Evolutionary conservation across 2,329 filamentous ascomycete genomes (phyloP).

Genomic region (Phaeosphaeriaceae sp.): DNA sequence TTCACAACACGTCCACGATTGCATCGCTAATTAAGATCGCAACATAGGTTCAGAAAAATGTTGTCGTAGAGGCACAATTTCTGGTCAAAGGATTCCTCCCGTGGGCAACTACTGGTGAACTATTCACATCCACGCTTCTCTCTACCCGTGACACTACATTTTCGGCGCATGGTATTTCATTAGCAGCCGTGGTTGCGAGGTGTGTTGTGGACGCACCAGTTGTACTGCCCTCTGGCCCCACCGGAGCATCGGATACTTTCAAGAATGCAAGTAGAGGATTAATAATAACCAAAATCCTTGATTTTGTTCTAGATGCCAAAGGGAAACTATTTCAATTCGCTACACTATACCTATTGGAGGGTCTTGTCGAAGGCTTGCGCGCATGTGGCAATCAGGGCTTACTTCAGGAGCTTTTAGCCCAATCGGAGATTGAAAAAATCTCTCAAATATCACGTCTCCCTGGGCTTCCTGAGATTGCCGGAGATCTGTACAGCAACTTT

Average conservation of each 20-base stretch:
- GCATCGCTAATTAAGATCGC: background rate
- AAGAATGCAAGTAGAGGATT: conserved; percentile 11
- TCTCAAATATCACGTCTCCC: conserved; percentile 45
- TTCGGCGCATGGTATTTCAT: conserved; percentile 51
- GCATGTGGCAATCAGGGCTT: background rate
- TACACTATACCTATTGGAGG: conserved; percentile 52
- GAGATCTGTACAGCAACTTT: conserved; percentile 46
- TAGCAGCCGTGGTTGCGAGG: conserved; percentile 45
- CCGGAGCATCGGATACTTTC: background rate
- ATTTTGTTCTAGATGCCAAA: conserved; percentile 43
- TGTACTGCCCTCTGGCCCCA: background rate
- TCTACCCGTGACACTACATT: conserved; percentile 33
- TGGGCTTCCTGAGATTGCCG: conserved; percentile 52
- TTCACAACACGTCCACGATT: too few species aligned
- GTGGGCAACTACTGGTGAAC: conserved; percentile 54
- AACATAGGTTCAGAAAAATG: conserved; percentile 5
- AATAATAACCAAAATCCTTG: conserved; percentile 42
- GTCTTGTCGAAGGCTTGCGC: conserved; percentile 46
- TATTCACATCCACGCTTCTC: conserved; percentile 51
- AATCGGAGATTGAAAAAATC: conserved; percentile 41
- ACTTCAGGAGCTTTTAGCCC: background rate
- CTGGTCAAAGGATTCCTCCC: conserved; percentile 52
- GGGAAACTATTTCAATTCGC: conserved; percentile 51
- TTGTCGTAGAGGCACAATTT: conserved; percentile 32
- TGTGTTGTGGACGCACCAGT: conserved; percentile 31